Percentiles rank a stretch among this genome's conserved stretches.
These are phyloP conservation scores for Aspergillus phoenicis DNA, from an alignment of 2,329 filamentous ascomycete genomes.

Conservation along the genomic window DNA sequence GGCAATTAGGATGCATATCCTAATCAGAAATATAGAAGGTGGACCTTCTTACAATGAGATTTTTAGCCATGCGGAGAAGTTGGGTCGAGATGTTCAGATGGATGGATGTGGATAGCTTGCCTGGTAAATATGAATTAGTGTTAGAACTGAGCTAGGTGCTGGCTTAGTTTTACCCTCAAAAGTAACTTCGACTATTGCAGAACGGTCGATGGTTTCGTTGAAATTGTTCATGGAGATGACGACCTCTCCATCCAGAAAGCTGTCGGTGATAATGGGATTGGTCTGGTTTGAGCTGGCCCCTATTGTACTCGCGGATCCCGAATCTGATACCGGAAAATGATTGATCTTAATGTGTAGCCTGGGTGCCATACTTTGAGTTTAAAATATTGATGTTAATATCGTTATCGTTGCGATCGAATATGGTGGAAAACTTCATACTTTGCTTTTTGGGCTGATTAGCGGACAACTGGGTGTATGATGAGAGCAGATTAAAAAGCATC, in stretches of 20 bases:
- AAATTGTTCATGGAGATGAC: neutral
- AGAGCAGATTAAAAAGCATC: too few relatives aligned
- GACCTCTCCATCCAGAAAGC: neutral
- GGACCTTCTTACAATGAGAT: neutral
- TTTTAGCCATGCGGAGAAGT: neutral
- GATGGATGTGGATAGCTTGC: neutral
- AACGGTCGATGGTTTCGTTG: too few relatives aligned
- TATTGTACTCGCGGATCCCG: neutral
- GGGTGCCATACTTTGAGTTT: neutral
- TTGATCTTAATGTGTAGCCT: neutral
- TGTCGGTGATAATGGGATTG: neutral
- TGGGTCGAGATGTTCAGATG: neutral
- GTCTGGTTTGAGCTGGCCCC: neutral
- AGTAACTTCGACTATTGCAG: neutral
- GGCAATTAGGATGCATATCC: neutral
- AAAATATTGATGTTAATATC: neutral
- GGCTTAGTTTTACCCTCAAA: neutral
- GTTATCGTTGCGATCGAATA: neutral
- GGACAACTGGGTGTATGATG: too few relatives aligned
- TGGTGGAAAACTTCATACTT: neutral
- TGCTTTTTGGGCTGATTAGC: too few relatives aligned
- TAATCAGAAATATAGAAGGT: neutral
- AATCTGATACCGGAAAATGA: neutral
- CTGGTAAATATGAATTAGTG: neutral
- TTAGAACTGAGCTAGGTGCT: neutral